Base-by-base conservation (phyloP, 1,284 basidiomycete genomes). In the Mycena sp. region DNA sequence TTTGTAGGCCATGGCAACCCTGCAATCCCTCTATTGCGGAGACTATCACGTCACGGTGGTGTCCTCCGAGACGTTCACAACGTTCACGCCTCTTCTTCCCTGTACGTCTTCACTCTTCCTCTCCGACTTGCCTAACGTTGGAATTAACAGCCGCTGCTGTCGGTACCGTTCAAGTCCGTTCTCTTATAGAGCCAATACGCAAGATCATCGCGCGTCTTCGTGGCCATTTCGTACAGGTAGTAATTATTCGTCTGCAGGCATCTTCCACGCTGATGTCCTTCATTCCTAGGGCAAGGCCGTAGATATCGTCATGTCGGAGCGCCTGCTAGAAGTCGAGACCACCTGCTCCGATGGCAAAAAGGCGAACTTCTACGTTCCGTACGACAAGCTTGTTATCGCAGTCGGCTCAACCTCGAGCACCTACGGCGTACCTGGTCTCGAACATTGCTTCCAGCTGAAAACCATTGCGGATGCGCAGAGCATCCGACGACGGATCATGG, bases 391-490 rank as follows among this genome's bases (percentile, higher is more conserved):
- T 28, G 80, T 99, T 44, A 93, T 99, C 66, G 96, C 97, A 9
- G 91, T 89, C 46, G 97, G 97, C 51, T 96, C 95, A 6, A 88
- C 90, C 32, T 96, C 95, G 21, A 93, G 92, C 72, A 95, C 94
- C 4, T 93, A 98, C 72, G 96, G 97, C 48, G 95, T 99, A 0
- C 90, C 91, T 4, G 97, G 97, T 10, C 79, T 99, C 52, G 91
- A 98, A 70, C 85, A 98, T 73, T 98, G 95, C 75, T 95, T 92
- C 82, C 96, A 99, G 76, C 86, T 99, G 62, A 99, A 99, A 81
- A 97, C 95, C 1, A 91, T 99, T 69, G 83, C 86, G 1, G 96
- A 99, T 75, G 96, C 96, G 0, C 93, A 94, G 74, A 83, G 84
- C 43, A 97, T 99, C 70, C 87, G 98, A 53, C 85, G 95, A 55